Conservation (phyloP, 352 stramenopile species). For the Globisporangium okanoganense region DNA sequence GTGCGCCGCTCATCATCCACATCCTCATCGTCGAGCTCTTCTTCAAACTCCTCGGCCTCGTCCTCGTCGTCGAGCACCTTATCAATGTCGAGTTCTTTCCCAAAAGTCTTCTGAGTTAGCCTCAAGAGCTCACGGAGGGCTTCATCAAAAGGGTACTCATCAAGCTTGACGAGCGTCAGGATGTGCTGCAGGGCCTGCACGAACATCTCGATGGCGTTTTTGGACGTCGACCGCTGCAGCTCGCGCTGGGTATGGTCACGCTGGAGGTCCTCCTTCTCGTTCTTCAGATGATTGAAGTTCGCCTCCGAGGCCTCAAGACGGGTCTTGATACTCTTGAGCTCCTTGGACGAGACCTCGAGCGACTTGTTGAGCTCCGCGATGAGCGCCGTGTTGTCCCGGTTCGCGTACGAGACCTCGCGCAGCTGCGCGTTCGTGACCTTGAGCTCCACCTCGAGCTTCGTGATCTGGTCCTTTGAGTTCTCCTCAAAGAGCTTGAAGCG, state of each 20-base stretch:
- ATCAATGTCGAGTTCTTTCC: conserved; percentile 39
- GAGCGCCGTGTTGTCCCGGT: conserved; percentile 60
- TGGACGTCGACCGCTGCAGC: conserved; percentile 48
- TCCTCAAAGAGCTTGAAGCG: conserved; percentile 78
- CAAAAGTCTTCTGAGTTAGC: conserved; percentile 59
- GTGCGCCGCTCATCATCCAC: conserved; percentile 24
- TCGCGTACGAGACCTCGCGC: conserved; percentile 70
- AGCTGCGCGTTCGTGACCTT: conserved; percentile 68
- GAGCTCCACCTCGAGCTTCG: conserved; percentile 77
- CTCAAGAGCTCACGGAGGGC: conserved; percentile 64
- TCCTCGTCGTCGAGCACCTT: conserved; percentile 61
- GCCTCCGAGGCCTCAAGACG: conserved; percentile 37
- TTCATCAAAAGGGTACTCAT: conserved; percentile 79
- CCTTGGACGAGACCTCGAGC: conserved; percentile 43
- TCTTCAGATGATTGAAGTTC: conserved; percentile 33
- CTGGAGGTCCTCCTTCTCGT: conserved; percentile 59
- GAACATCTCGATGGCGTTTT: conserved; percentile 46
- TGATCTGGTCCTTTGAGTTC: conserved; percentile 73
- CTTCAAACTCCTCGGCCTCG: conserved; percentile 51
- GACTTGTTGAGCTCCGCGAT: conserved; percentile 62
- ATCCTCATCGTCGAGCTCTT: conserved; percentile 60
- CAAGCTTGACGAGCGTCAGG: conserved; percentile 62
- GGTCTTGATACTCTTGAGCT: conserved; percentile 33
- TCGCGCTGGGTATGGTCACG: conserved; percentile 54
- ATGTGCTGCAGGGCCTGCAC: conserved; percentile 64